Base-by-base conservation (phyloP, 2,329 filamentous ascomycete genomes). In the Trichoderma guizhouense region DNA sequence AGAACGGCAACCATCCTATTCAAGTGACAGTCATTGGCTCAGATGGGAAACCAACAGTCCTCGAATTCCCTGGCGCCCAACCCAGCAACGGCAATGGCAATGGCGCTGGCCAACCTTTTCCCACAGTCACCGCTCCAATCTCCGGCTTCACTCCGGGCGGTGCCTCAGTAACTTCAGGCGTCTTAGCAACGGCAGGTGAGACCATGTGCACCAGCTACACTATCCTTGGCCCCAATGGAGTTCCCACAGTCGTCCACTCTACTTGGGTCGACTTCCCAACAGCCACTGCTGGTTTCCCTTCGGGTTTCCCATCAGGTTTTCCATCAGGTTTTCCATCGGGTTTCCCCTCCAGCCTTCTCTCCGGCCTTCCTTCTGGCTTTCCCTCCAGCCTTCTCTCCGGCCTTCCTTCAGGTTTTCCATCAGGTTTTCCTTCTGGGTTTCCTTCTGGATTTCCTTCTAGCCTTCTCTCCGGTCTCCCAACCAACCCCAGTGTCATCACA, bases 221-320 rank as follows among this genome's bases (percentile, higher is more conserved):
- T 15, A 73, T 81, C 57, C 74, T 77, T 51, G 81, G 81, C 3
- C 47, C 77, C n/a, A 75, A 82, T 72, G 80, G 80, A 7, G 72
- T 76, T 47, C 77, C 79, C 12, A 82, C 81, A 11, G 75, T 81
- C 12, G 72, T 82, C 24, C 78, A 82, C 51, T 82, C 81, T 9
- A 80, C 78, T 18, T 77, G 79, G 76, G 75, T 81, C 24, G 72
- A 78, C n/a, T 32, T 34, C 18, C n/a, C 72, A n/a, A 55, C 63
- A 30, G 57, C 57, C 7, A 28, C 64, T 11, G 26, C 34, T 28
- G 43, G 55, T 3, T 7, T 69, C n/a, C 28, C 74, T 5, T 72
- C 74, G 14, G 62, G 72, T 18, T 62, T 69, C 12, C 24, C 74
- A 3, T 72, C 74, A 6, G 62, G 71, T 28, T 65, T 69, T 9